Evolutionary conservation across 2,329 filamentous ascomycete genomes (phyloP).

Genomic region (Colletotrichum sp.): DNA sequence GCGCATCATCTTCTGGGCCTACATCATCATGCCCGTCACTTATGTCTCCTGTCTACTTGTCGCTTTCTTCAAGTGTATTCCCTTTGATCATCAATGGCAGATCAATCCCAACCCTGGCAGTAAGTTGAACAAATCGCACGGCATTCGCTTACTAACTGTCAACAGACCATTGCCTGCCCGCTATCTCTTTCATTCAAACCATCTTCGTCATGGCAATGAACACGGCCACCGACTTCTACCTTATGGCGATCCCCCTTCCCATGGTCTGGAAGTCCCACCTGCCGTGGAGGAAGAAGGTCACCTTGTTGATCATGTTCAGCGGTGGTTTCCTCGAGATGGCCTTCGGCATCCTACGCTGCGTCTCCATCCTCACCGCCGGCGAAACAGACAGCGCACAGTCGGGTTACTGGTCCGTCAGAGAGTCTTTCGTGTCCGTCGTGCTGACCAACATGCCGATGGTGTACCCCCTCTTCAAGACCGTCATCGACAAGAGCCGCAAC

Average conservation of each 20-base stretch:
- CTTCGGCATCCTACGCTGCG: slow-evolving; percentile 11
- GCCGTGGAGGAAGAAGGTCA: slow-evolving; percentile 8
- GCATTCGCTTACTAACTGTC: not conserved
- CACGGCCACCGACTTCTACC: slow-evolving; percentile 4
- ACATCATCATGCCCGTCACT: not conserved
- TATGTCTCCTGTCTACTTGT: slow-evolving; percentile 28
- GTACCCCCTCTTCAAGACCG: slow-evolving; percentile 34
- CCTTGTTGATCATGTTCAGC: slow-evolving; percentile 16
- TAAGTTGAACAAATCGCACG: fast-evolving
- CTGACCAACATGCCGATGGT: slow-evolving; percentile 44
- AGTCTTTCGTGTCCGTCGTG: slow-evolving; percentile 43
- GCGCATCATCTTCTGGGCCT: slow-evolving; percentile 1
- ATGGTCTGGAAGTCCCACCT: slow-evolving; percentile 14
- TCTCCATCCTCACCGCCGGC: slow-evolving; percentile 22
- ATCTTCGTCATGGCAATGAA: slow-evolving; percentile 17
- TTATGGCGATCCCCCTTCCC: slow-evolving; percentile 5
- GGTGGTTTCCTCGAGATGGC: slow-evolving; percentile 15
- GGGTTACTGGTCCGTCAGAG: slow-evolving; percentile 42
- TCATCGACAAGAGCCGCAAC: slow-evolving; percentile 26
- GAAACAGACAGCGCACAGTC: slow-evolving; percentile 34
- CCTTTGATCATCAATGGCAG: slow-evolving; percentile 50
- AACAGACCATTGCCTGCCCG: not conserved
- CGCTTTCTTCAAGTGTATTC: slow-evolving; percentile 48
- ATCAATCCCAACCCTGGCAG: slow-evolving; percentile 41
- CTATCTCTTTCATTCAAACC: not conserved